Percentiles rank a stretch among this genome's conserved stretches.
These are phyloP conservation scores for Endothia cerciana DNA, from an alignment of 2,329 filamentous ascomycete genomes.

Conservation along the genomic window DNA sequence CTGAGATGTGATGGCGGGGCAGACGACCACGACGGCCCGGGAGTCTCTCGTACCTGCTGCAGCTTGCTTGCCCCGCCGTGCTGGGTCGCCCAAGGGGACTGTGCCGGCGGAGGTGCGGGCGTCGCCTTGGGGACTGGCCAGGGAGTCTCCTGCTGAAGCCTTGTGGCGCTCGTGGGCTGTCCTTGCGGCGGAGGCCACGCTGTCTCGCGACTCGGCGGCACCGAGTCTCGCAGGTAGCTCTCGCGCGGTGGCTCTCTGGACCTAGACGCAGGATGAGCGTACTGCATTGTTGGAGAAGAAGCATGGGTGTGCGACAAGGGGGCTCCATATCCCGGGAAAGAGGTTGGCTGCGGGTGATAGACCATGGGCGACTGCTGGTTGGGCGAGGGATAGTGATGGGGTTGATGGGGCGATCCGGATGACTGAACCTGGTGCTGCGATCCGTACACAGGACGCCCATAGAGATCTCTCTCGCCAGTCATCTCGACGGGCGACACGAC, in stretches of 20 bases:
- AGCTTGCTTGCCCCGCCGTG: constrained; percentile 43
- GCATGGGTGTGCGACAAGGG: constrained; percentile 49
- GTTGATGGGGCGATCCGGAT: constrained; percentile 38
- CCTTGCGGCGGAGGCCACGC: constrained; percentile 39
- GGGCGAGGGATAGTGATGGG: constrained; percentile 34
- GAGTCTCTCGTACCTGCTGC: constrained; percentile 39
- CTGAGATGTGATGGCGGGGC: constrained; percentile 33
- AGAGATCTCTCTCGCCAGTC: constrained; percentile 54
- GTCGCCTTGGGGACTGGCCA: constrained; percentile 42
- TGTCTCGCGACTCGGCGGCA: constrained; percentile 40
- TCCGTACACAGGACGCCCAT: constrained; percentile 43
- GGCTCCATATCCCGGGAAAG: constrained; percentile 49
- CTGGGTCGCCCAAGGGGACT: constrained; percentile 45
- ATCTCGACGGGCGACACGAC: constrained; percentile 47
- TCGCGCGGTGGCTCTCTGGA: constrained; percentile 23
- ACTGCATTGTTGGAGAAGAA: constrained; percentile 59
- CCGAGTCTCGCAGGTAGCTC: constrained; percentile 47
- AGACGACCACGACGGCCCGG: constrained; percentile 41
- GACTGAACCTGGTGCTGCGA: constrained; percentile 38
- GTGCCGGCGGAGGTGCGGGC: constrained; percentile 39
- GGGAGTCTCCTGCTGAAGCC: constrained; percentile 37
- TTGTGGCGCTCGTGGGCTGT: constrained; percentile 32
- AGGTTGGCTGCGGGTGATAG: constrained; percentile 38
- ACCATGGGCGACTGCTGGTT: constrained; percentile 34
- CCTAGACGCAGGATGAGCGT: constrained; percentile 37